A percentile compares a stretch with the other conserved stretches of the same genome.
Conservation (phyloP, 345 rosid species). For the Rhodomyrtus tomentosa region DNA sequence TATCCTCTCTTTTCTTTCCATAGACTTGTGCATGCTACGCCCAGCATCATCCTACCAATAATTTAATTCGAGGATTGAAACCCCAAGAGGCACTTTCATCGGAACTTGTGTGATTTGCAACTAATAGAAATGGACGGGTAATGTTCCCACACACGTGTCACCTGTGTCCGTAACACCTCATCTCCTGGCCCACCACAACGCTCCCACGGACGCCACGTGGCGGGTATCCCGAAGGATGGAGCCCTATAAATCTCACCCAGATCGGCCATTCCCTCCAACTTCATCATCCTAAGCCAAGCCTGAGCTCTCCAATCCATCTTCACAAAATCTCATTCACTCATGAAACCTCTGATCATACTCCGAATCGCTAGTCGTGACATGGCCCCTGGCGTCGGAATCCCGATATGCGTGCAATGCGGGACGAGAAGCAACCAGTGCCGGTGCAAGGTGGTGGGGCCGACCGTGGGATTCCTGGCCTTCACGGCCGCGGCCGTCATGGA, state of each 20-base stretch:
- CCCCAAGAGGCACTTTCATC: neutral
- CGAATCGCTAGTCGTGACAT: neutral
- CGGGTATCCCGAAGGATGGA: neutral
- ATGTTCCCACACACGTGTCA: neutral
- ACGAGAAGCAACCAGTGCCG: conserved; percentile 61
- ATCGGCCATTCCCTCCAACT: neutral
- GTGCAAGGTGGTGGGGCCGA: conserved; percentile 88
- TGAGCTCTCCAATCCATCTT: neutral
- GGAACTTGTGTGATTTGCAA: neutral
- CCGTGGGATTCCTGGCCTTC: conserved; percentile 69
- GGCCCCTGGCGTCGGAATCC: conserved; percentile 17
- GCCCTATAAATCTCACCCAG: neutral
- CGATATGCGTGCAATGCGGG: conserved; percentile 71
- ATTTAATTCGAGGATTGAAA: neutral
- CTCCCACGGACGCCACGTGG: neutral
- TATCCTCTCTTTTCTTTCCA: neutral
- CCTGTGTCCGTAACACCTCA: neutral
- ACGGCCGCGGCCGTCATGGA: conserved; percentile 58
- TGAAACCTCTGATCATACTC: neutral
- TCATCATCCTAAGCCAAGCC: neutral
- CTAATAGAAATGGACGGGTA: neutral
- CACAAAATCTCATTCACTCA: neutral
- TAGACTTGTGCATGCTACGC: neutral
- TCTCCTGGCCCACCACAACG: neutral
- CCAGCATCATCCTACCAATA: too few species aligned